phyloP scores from a whole-genome alignment of 1,284 basidiomycete species.

The Austropuccinia psidii region DNA sequence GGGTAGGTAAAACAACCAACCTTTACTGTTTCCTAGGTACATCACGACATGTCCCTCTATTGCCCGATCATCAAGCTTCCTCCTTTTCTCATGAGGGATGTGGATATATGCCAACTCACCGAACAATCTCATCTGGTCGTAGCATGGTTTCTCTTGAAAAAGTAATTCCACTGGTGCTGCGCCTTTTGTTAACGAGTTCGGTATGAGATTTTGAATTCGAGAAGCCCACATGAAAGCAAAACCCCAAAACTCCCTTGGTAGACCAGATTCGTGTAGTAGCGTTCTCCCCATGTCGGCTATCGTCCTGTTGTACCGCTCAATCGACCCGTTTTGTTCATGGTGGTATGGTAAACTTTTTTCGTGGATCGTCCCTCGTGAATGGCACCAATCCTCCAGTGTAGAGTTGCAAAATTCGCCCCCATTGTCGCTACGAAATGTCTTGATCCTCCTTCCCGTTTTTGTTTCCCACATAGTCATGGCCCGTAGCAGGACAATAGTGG shows the following conservation, averaged over 20 bases:
- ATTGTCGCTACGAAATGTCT: not conserved
- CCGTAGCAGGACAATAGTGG: not conserved
- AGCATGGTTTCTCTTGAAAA: not conserved
- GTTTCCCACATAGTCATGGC: not conserved
- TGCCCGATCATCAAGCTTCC: not conserved
- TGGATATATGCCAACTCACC: conserved; percentile 19
- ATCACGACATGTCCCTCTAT: not conserved
- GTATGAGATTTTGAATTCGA: not conserved
- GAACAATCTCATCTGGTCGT: not conserved
- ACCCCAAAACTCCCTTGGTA: conserved; percentile 5
- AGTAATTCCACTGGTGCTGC: not conserved
- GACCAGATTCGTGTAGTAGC: not conserved
- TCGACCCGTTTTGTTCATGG: conserved; percentile 36
- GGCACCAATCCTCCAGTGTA: not conserved
- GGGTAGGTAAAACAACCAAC: conserved; percentile 11
- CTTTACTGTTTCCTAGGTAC: not conserved
- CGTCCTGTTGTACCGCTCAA: conserved; percentile 6
- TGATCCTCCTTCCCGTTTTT: not conserved
- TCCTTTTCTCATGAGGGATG: not conserved
- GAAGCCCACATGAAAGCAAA: conserved; percentile 1
- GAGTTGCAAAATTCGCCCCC: not conserved
- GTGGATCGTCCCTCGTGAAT: conserved; percentile 6
- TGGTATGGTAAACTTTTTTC: conserved; percentile 9
- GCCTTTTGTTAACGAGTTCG: conserved; percentile 6
- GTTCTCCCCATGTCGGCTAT: conserved; percentile 21